Evolutionary conservation across 2,329 filamentous ascomycete genomes (phyloP).

Genomic region (Blastomyces emzantsi): DNA sequence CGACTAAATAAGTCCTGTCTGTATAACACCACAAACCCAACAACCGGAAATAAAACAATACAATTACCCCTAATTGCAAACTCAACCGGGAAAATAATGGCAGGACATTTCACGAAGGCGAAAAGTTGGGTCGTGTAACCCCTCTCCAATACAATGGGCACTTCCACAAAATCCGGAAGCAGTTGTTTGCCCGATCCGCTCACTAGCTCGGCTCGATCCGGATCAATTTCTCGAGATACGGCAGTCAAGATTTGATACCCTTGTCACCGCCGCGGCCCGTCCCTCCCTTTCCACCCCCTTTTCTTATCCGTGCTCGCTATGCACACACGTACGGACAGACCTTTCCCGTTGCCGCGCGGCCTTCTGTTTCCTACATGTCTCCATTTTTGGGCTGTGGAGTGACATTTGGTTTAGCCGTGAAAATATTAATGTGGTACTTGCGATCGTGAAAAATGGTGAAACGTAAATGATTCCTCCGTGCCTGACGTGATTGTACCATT

Average conservation of each 20-base stretch:
- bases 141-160: not conserved
- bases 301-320: not conserved
- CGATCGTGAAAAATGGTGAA: not conserved
- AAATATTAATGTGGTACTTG: not conserved
- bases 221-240: not conserved
- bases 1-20: too few species aligned
- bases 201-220: not conserved
- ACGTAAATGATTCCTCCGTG: not conserved
- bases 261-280: too few species aligned
- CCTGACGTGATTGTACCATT: too few species aligned
- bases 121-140: not conserved
- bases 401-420: not conserved
- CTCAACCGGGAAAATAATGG: not conserved
- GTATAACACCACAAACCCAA: not conserved
- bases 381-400: not conserved
- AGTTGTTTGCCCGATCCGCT: not conserved
- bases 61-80: not conserved
- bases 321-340: not conserved
- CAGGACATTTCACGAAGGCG: not conserved
- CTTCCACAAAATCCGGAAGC: not conserved
- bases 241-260: not conserved
- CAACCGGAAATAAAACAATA: not conserved
- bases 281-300: not conserved
- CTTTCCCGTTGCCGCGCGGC: not conserved
- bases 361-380: not conserved